phyloP scores from a whole-genome alignment of 2,329 filamentous ascomycete genomes.

The Colletotrichum truncatum region DNA sequence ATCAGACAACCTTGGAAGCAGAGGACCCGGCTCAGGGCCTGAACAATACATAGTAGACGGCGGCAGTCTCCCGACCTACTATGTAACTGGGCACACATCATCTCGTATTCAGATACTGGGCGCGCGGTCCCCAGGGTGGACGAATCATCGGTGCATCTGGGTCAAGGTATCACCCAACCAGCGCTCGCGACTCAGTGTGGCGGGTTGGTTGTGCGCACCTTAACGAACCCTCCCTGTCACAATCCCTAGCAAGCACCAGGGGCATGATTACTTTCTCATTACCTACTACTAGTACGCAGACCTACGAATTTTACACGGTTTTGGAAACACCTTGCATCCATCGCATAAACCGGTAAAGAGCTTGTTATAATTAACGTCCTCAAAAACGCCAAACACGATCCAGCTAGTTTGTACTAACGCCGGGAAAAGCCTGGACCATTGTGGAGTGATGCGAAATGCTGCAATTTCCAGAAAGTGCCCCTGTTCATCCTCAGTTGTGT shows the following conservation, averaged over 20 bases:
- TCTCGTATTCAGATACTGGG: conserved; percentile 17
- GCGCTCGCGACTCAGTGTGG: conserved; percentile 10
- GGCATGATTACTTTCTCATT: not conserved
- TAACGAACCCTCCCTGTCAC: conserved; percentile 16
- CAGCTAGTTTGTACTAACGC: not conserved
- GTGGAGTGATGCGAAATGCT: conserved; percentile 9
- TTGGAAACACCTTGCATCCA: not conserved
- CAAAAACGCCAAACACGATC: not conserved
- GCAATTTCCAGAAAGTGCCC: conserved; percentile 7
- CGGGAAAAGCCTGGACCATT: not conserved
- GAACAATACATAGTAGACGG: not conserved
- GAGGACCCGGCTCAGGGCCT: not conserved
- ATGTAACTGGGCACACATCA: not conserved
- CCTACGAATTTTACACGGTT: not conserved
- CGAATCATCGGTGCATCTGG: conserved; percentile 1
- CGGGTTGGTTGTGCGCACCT: conserved; percentile 15
- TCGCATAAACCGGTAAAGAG: conserved; percentile 14
- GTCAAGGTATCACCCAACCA: conserved; percentile 4
- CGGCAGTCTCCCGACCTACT: not conserved
- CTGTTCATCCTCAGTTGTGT: not conserved
- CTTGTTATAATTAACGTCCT: not conserved
- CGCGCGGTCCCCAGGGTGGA: not conserved
- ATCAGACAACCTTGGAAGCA: not conserved
- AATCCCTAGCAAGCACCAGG: not conserved
- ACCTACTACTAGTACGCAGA: not conserved